phyloP scores from a whole-genome alignment of 1,139 yeast species.

The Taphrina sp. region DNA sequence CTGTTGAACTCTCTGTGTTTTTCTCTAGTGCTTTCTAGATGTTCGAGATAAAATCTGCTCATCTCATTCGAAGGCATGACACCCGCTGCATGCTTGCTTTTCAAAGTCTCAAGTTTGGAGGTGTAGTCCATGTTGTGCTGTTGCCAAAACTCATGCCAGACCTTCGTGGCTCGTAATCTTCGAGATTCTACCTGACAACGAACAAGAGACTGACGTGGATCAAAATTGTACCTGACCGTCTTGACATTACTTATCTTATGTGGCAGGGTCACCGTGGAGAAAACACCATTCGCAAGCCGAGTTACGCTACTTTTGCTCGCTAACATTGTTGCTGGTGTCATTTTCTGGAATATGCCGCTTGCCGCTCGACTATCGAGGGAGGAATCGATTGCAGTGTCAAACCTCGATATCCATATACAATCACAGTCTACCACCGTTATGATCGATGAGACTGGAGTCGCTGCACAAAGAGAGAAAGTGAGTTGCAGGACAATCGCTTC shows the following conservation, averaged over 20 bases:
- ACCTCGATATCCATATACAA: no score
- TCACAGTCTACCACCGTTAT: no score
- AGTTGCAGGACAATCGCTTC: no score
- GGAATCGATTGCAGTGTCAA: no score
- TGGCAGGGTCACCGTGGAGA: constrained; percentile 11
- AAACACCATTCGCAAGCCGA: no score
- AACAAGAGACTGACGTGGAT: constrained; percentile 12
- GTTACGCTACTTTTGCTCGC: no score
- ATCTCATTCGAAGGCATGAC: constrained; percentile 15
- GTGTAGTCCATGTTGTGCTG: constrained; percentile 22
- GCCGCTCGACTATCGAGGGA: no score
- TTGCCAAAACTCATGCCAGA: constrained; percentile 22
- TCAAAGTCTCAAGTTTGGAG: constrained; percentile 10
- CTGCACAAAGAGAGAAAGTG: no score
- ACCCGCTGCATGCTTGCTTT: neutral
- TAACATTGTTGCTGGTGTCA: no score
- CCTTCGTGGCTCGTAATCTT: constrained; percentile 8
- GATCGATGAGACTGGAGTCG: no score
- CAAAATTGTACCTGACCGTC: constrained; percentile 3
- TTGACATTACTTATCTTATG: constrained; percentile 21
- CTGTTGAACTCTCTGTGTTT: constrained; percentile 19
- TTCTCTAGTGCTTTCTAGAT: constrained; percentile 8
- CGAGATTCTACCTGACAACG: constrained; percentile 22
- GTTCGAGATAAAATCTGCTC: constrained; percentile 15
- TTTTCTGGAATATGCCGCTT: no score